These are phyloP conservation scores for Spongospora subterranea DNA, from an alignment of 208 protist genomes.

Conservation along the genomic window DNA sequence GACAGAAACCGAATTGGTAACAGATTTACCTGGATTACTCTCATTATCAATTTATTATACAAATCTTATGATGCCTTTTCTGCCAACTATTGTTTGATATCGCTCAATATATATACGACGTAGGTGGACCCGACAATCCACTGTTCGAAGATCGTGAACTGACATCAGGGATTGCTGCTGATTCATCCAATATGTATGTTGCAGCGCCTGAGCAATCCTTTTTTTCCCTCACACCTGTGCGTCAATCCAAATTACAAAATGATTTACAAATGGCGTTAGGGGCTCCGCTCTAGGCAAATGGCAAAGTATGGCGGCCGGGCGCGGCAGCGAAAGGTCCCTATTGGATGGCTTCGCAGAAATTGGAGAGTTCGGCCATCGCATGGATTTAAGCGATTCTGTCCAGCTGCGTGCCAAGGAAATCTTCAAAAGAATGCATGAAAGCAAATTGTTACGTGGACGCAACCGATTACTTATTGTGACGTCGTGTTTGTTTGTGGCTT, in stretches of 20 bases:
- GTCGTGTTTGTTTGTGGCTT: conserved; percentile 22
- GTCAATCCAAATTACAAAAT: background rate
- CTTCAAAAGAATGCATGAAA: conserved; percentile 41
- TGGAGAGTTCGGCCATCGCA: conserved; percentile 22
- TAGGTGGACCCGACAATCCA: conserved; percentile 45
- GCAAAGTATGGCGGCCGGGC: conserved; percentile 17
- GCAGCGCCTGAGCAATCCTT: background rate
- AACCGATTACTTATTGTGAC: conserved; percentile 6
- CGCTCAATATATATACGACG: background rate
- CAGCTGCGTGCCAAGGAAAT: conserved; percentile 48
- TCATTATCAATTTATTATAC: background rate
- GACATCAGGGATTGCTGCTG: conserved; percentile 20
- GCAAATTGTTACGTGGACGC: background rate
- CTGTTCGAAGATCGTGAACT: conserved; percentile 54
- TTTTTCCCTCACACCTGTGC: background rate
- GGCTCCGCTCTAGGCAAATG: conserved; percentile 24
- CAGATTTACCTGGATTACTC: background rate
- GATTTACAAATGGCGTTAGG: background rate
- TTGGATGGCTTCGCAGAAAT: conserved; percentile 34
- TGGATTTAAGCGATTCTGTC: conserved; percentile 50
- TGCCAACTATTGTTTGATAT: background rate
- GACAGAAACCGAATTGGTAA: conserved; percentile 26
- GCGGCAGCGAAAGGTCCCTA: background rate
- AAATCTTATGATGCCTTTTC: background rate
- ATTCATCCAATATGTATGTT: conserved; percentile 29